Percentiles rank a stretch among this genome's conserved stretches.
Conservation (phyloP, 306 rosid species). For the Prunus fruticosa region DNA sequence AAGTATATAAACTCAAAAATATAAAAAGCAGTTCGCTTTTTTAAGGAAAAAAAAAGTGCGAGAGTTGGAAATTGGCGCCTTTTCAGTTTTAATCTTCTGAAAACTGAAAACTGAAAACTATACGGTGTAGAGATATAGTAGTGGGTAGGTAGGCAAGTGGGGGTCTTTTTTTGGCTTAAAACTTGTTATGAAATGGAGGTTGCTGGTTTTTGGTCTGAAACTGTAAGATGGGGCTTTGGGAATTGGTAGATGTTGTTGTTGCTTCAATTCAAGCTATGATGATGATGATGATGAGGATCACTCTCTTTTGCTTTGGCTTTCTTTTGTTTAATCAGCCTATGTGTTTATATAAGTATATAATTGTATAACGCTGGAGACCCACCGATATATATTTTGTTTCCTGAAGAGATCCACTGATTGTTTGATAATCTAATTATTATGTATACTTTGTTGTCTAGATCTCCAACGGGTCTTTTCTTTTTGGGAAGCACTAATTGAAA, state of each 20-base stretch:
- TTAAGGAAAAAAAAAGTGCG: not conserved
- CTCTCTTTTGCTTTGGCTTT: not conserved
- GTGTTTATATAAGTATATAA: not conserved
- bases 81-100: not conserved
- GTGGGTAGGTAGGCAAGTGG: not conserved
- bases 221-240: conserved; percentile 6
- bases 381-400: not conserved
- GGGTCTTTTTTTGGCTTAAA: too few relatives aligned
- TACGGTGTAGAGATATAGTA: not conserved
- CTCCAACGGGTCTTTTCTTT: not conserved
- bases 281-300: conserved; percentile 1
- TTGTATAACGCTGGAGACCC: not conserved
- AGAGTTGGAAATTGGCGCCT: conserved; percentile 3
- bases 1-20: conserved; percentile 13
- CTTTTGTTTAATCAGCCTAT: not conserved
- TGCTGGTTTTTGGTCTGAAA: not conserved
- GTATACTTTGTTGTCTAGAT: not conserved
- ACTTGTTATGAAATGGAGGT: not conserved
- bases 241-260: not conserved
- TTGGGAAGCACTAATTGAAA: not conserved
- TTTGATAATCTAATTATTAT: not conserved
- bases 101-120: not conserved
- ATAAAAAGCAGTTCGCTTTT: conserved; percentile 27
- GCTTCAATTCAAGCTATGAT: not conserved
- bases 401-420: not conserved